Evolutionary conservation across 345 rosid species (phyloP).

Genomic region (Kernera saxatilis): DNA sequence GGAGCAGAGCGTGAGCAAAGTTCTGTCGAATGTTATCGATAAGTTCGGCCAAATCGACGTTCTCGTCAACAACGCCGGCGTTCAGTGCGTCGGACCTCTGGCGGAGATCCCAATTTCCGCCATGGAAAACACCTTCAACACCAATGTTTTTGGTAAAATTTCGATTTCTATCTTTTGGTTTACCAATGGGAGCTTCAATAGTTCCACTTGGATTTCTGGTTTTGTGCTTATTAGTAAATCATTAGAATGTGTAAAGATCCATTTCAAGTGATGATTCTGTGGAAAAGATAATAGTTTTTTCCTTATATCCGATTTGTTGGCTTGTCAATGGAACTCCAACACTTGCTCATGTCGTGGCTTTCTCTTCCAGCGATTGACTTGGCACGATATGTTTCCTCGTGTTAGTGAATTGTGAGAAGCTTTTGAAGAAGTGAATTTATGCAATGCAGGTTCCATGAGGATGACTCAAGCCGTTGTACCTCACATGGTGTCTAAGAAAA

Average conservation of each 20-base stretch:
- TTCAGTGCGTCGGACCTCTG: slow-evolving; percentile 80
- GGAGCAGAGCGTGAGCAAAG: slow-evolving; percentile 48
- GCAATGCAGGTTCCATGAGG: slow-evolving; percentile 58
- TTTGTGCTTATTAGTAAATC: neutral
- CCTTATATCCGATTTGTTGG: neutral
- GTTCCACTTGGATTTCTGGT: neutral
- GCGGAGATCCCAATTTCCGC: slow-evolving; percentile 69
- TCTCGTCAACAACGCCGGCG: slow-evolving; percentile 83
- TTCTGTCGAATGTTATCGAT: slow-evolving; percentile 45
- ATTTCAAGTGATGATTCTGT: neutral
- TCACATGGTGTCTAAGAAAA: slow-evolving; percentile 71
- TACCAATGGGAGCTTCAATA: neutral
- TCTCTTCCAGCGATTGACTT: neutral
- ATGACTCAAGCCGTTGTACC: slow-evolving; percentile 83
- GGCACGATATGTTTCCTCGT: neutral
- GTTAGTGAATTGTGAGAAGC: neutral
- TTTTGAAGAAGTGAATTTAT: neutral
- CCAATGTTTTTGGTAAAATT: slow-evolving; percentile 68
- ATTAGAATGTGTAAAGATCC: neutral
- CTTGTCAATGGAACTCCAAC: neutral
- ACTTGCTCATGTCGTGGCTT: neutral
- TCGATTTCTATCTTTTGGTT: neutral
- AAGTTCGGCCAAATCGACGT: slow-evolving; percentile 65
- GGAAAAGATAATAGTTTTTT: too few species aligned
- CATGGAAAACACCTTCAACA: slow-evolving; percentile 51